phyloP scores from a whole-genome alignment of 257 asterid species.

The Plantago elongata region DNA sequence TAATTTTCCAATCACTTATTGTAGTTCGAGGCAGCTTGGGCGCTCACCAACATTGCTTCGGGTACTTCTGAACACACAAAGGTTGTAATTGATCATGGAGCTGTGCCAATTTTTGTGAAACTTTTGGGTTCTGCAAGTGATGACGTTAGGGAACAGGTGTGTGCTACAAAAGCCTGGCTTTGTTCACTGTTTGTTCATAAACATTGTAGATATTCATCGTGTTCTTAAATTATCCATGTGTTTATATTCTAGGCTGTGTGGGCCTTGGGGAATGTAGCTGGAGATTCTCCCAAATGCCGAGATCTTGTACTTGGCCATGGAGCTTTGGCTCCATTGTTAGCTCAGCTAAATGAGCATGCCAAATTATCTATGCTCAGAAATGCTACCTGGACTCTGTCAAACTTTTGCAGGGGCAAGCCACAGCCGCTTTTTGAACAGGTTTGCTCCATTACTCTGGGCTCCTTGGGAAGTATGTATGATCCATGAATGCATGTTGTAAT shows the following conservation, averaged over 20 bases:
- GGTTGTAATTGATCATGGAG: conserved; percentile 85
- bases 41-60: conserved; percentile 88
- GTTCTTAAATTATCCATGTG: neutral
- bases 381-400: conserved; percentile 94
- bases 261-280: conserved; percentile 96
- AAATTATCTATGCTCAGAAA: conserved; percentile 84
- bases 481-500: too few species aligned
- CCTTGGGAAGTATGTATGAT: neutral
- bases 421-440: conserved; percentile 88
- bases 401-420: conserved; percentile 96
- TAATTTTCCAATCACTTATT: neutral
- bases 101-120: conserved; percentile 69
- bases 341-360: conserved; percentile 75
- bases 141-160: conserved; percentile 92
- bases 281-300: conserved; percentile 87
- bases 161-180: neutral
- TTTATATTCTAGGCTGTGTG: conserved; percentile 67
- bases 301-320: conserved; percentile 80
- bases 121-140: conserved; percentile 85
- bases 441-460: conserved; percentile 5
- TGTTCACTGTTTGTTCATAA: neutral
- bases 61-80: conserved; percentile 91
- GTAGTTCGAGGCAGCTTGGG: conserved; percentile 98
- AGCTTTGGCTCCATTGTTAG: conserved; percentile 66
- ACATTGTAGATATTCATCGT: neutral